Evolutionary conservation across 306 rosid species (phyloP), one percentile per base, ranked within the genome.

Genomic region (Citrullus colocynthis): DNA sequence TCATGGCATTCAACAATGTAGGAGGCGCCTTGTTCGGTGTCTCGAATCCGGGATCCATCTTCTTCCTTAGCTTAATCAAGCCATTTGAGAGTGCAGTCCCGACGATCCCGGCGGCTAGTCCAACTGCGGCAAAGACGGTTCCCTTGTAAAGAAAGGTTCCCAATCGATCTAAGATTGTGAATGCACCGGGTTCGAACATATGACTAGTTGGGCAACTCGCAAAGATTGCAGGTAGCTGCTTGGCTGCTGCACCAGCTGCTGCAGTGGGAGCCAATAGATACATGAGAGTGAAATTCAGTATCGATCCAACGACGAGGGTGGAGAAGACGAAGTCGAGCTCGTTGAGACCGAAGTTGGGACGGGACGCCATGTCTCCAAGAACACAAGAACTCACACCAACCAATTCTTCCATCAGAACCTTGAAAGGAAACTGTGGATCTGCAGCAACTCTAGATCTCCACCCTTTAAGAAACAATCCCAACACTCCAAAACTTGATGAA

Each of bases 371-470:
- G 85, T 96, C 99, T 9, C 99, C 99, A 12, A 91, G 83, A 59
- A 96, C 97, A 74, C 97, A 91, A 54, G 99, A 82, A 56, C 81
- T 86, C 20, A 92, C 98, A 30, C 99, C 99, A 17, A 96, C 98
- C 75, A 96, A 52, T 80, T 92, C 99, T 65, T 96, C 99, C 90
- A 93, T 96, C 60, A 96, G 60, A 62, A 96, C 99, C 91, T 96
- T 96, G 86, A 96, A 96, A 28, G 99, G 93, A 17, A 96, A 96
- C 32, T 96, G 98, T 9, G 99, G 99, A 92, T 96, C 99, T 16
- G 99, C 99, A 6, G 93, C 89, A 65, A 92, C 99, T 82, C 99
- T 77, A 6, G 98, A 91, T 89, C 96, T 88, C 99, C 98, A 96
- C 6, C 99, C 99, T 7, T 60, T 82, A 10, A 96, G 85, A 24